phyloP scores from a whole-genome alignment of 169 alveolate genomes.

The Plasmodium malariae region DNA sequence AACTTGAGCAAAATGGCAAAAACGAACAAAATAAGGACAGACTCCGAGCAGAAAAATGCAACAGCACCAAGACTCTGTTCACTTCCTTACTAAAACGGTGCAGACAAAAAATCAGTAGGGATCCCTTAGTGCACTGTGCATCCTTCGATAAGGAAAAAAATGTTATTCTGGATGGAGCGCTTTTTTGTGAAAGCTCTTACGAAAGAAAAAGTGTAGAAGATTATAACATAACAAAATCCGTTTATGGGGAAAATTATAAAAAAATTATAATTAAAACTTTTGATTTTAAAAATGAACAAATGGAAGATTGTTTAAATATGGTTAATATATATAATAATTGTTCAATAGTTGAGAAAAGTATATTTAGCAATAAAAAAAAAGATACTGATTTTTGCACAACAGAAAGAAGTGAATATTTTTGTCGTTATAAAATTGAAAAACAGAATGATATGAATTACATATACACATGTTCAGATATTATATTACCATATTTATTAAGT shows the following conservation, averaged over 20 bases:
- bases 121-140: constrained; percentile 41
- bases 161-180: constrained; percentile 25
- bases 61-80: constrained; percentile 11
- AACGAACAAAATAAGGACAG: background rate
- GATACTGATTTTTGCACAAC: background rate
- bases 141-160: constrained; percentile 39
- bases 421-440: constrained; percentile 18
- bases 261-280: constrained; percentile 22
- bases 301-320: constrained; percentile 28
- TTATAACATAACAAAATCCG: background rate
- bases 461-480: constrained; percentile 56
- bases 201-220: constrained; percentile 38
- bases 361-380: background rate
- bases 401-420: constrained; percentile 28
- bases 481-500: constrained; percentile 54
- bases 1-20: background rate
- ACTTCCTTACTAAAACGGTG: constrained; percentile 11
- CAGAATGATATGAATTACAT: constrained; percentile 29
- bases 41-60: background rate
- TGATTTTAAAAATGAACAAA: constrained; percentile 32
- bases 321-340: constrained; percentile 52
- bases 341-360: constrained; percentile 29
- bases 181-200: constrained; percentile 51
- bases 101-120: background rate
- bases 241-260: constrained; percentile 31